Evolutionary conservation across 1,284 basidiomycete species (phyloP).

Genomic region (Malassezia caprae): DNA sequence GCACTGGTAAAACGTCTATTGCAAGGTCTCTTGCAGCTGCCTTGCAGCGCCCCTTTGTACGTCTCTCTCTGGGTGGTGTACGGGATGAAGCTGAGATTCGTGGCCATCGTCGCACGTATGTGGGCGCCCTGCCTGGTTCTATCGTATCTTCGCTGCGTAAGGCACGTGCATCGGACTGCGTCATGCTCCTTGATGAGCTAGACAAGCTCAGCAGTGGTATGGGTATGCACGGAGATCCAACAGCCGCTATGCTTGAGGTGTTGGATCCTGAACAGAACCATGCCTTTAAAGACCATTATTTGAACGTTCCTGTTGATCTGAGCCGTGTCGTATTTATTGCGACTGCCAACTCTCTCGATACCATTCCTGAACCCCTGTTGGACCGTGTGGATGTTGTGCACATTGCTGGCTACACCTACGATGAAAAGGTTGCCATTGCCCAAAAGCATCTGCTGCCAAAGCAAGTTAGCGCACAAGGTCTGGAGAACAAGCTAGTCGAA

Average conservation of each 20-base stretch:
- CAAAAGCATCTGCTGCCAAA: constrained; percentile 65
- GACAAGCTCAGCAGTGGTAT: constrained; percentile 50
- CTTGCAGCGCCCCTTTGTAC: constrained; percentile 59
- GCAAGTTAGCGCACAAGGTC: constrained; percentile 64
- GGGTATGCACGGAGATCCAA: constrained; percentile 50
- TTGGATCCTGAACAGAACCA: constrained; percentile 51
- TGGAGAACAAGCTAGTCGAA: constrained; percentile 52
- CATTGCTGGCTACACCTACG: constrained; percentile 50
- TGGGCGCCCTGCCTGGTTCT: constrained; percentile 58
- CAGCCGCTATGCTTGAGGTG: constrained; percentile 51
- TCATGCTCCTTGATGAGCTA: constrained; percentile 51
- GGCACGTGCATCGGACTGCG: constrained; percentile 50
- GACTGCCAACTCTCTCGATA: constrained; percentile 51
- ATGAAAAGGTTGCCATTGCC: constrained; percentile 51
- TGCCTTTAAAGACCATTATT: constrained; percentile 50
- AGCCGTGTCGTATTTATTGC: constrained; percentile 50
- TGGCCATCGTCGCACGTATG: constrained; percentile 45
- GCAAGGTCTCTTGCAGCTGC: constrained; percentile 54
- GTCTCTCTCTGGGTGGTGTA: constrained; percentile 49
- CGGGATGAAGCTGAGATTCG: constrained; percentile 51
- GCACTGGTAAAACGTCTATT: constrained; percentile 46
- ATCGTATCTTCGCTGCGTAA: constrained; percentile 50
- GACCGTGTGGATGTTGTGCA: constrained; percentile 51
- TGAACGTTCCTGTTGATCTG: constrained; percentile 45
- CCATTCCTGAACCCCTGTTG: constrained; percentile 49